Conservation (phyloP, 129 eudicot genomes). For the Flaveria brownii region DNA sequence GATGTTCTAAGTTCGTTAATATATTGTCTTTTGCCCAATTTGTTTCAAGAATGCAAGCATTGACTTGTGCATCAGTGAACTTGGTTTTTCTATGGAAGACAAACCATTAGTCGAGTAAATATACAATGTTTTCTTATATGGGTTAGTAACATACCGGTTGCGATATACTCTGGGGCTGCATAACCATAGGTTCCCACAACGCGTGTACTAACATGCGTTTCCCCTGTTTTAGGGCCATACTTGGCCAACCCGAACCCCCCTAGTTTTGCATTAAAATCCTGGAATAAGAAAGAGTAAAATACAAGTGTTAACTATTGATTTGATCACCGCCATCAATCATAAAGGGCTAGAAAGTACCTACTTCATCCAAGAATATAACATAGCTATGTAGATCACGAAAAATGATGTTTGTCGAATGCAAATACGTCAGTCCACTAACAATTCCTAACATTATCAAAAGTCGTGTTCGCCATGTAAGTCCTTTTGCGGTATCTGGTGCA, state of each 20-base stretch:
- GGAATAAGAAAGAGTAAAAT: neutral
- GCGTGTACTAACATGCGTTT: slow-evolving; percentile 30
- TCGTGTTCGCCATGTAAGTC: slow-evolving; percentile 27
- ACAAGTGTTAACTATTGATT: neutral
- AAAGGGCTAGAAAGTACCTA: slow-evolving; percentile 8
- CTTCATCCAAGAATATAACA: slow-evolving; percentile 28
- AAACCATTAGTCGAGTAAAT: neutral
- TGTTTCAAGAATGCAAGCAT: neutral
- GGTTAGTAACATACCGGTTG: slow-evolving; percentile 23
- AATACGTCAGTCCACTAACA: slow-evolving; percentile 26
- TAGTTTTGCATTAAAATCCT: slow-evolving; percentile 41
- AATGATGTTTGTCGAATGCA: slow-evolving; percentile 20
- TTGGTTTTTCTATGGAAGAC: neutral
- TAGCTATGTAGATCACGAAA: neutral
- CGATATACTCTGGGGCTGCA: slow-evolving; percentile 16
- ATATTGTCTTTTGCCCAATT: neutral
- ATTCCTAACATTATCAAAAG: slow-evolving; percentile 22
- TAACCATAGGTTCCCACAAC: slow-evolving; percentile 25
- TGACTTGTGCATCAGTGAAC: neutral
- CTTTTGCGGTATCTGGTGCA: neutral
- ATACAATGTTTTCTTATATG: neutral
- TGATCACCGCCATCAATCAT: neutral
- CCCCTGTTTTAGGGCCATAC: slow-evolving; percentile 6
- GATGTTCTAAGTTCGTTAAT: neutral
- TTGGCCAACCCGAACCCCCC: slow-evolving; percentile 28